Conservation (phyloP, 495 filamentous ascomycete species). For the Lophium mytilinum region DNA sequence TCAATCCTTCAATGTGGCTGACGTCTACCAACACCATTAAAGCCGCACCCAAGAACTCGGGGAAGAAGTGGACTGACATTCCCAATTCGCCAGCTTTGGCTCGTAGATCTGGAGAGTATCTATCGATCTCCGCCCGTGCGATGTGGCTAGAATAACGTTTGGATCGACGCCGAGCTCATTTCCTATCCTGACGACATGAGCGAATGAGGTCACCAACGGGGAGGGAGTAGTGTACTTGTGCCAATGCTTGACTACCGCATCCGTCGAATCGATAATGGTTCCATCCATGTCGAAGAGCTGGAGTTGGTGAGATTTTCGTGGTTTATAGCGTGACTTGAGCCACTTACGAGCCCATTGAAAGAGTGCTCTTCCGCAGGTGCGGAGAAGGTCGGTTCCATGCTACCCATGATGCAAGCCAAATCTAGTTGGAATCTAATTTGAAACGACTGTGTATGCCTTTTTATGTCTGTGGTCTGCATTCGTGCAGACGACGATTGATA, state of each 20-base stretch:
- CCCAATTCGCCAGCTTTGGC: slow-evolving; percentile 77
- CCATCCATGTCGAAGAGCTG: slow-evolving; percentile 85
- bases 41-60: too few species aligned
- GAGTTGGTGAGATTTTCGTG: not conserved
- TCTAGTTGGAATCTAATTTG: too few species aligned
- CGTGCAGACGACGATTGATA: too few species aligned
- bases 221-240: slow-evolving; percentile 52
- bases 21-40: slow-evolving; percentile 52
- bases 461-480: too few species aligned
- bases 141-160: slow-evolving; percentile 72
- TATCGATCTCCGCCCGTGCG: slow-evolving; percentile 80
- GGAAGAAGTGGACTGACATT: slow-evolving; percentile 54
- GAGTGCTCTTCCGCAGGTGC: slow-evolving; percentile 49
- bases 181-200: slow-evolving; percentile 54
- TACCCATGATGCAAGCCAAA: not conserved
- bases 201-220: not conserved
- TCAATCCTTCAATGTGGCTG: slow-evolving; percentile 63
- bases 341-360: slow-evolving; percentile 56
- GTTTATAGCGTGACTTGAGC: not conserved
- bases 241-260: slow-evolving; percentile 90
- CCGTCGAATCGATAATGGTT: slow-evolving; percentile 71
- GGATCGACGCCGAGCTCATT: slow-evolving; percentile 77
- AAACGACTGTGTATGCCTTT: too few species aligned
- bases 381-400: slow-evolving; percentile 40
- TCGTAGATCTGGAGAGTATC: slow-evolving; percentile 69